These are phyloP conservation scores for Syncephalastrum monosporum DNA, from an alignment of 371 early-diverging fungal species.

Conservation along the genomic window DNA sequence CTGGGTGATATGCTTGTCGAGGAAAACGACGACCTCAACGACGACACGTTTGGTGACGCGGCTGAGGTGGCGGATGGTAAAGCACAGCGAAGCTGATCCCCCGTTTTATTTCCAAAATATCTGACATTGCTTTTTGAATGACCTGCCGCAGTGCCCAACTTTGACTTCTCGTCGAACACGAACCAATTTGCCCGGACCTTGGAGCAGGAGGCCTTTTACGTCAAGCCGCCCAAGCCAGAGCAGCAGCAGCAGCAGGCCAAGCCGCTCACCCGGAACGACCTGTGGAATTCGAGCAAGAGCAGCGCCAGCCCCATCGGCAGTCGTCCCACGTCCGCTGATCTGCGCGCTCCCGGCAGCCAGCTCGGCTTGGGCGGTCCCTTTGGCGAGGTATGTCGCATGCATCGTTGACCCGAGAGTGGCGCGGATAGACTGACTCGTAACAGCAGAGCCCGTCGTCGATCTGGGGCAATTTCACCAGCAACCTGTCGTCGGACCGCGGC, in stretches of 20 bases:
- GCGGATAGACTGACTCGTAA: no score
- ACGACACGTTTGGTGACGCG: slow-evolving; percentile 81
- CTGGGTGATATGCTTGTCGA: slow-evolving; percentile 66
- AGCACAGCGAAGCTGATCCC: no score
- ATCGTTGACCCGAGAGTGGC: no score
- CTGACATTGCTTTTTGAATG: slow-evolving; percentile 2
- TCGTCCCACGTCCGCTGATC: slow-evolving; percentile 10
- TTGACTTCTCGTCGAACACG: slow-evolving; percentile 72
- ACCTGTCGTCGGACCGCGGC: slow-evolving; percentile 23
- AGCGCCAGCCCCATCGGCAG: slow-evolving; percentile 11
- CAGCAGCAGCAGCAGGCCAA: slow-evolving; percentile 8
- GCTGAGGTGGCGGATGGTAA: slow-evolving; percentile 54
- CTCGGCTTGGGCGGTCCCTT: slow-evolving; percentile 6
- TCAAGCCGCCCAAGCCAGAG: slow-evolving; percentile 30
- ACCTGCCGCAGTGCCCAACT: slow-evolving; percentile 53
- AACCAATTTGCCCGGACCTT: slow-evolving; percentile 48
- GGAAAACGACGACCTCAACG: slow-evolving; percentile 78
- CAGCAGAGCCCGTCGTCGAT: slow-evolving; percentile 19
- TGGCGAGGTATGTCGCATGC: slow-evolving; percentile 6
- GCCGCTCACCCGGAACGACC: background rate
- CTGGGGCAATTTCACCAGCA: slow-evolving; percentile 44
- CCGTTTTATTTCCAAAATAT: no score
- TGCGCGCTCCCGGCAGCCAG: slow-evolving; percentile 2
- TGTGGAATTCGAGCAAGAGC: background rate
- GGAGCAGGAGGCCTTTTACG: slow-evolving; percentile 58